These are phyloP conservation scores for Tetrapisispora nanseiensis DNA, from an alignment of 805 yeast species.

Conservation along the genomic window DNA sequence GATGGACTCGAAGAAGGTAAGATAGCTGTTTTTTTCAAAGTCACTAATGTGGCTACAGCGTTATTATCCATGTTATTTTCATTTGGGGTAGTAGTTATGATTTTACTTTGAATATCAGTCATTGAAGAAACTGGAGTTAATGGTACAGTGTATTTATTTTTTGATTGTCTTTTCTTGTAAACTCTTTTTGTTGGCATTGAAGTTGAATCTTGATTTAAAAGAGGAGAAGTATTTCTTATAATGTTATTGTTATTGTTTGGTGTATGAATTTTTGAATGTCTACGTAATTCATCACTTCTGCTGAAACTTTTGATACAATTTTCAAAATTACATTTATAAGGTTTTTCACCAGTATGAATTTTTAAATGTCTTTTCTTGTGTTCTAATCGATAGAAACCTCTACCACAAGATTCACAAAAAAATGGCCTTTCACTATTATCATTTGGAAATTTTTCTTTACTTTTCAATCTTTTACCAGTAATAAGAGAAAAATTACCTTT, in stretches of 20 bases:
- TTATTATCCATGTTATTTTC: not conserved
- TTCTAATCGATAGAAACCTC: conserved; percentile 81
- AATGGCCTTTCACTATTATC: conserved; percentile 47
- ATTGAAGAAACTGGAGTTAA: conserved; percentile 2
- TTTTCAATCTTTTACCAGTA: conserved; percentile 1
- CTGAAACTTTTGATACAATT: conserved; percentile 75
- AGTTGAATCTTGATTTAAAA: not conserved
- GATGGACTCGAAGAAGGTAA: not conserved
- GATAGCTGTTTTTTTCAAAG: not conserved
- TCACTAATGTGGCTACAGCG: not conserved
- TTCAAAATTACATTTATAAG: conserved; percentile 71
- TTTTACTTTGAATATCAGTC: not conserved
- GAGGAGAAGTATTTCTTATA: not conserved
- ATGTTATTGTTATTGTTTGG: not conserved
- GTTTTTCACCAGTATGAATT: conserved; percentile 88
- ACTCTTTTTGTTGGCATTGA: not conserved
- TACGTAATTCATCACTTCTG: conserved; percentile 72
- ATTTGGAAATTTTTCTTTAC: conserved; percentile 2
- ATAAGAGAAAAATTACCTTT: not conserved
- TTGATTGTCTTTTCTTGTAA: not conserved
- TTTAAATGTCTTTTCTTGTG: conserved; percentile 85
- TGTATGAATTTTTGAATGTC: conserved; percentile 68
- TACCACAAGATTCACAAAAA: conserved; percentile 72
- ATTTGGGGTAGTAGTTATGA: not conserved
- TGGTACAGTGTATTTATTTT: not conserved